A percentile compares a stretch with the other conserved stretches of the same genome.
These are phyloP conservation scores for Arxiozyma telluris DNA, from an alignment of 1,139 yeast genomes.

Conservation along the genomic window DNA sequence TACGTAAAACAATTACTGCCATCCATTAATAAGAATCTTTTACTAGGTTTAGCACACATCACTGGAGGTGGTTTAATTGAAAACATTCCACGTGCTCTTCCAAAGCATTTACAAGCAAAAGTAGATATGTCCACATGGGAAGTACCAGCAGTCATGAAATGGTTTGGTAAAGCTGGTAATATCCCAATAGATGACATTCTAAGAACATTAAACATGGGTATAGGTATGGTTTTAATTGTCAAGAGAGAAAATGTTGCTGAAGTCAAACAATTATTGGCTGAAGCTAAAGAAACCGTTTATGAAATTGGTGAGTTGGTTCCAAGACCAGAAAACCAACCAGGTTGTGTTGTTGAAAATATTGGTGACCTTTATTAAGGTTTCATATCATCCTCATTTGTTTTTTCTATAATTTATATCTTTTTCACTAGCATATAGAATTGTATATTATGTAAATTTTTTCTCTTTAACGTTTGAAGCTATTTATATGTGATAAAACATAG, in stretches of 20 bases:
- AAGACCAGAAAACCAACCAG: conserved; percentile 43
- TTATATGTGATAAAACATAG: no score
- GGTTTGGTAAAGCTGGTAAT: conserved; percentile 88
- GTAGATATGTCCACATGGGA: conserved; percentile 76
- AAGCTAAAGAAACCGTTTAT: conserved; percentile 68
- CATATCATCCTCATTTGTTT: background rate
- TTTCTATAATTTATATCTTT: background rate
- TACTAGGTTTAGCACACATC: conserved; percentile 89
- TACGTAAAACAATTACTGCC: conserved; percentile 87
- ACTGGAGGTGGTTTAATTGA: conserved; percentile 98
- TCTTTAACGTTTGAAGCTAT: background rate
- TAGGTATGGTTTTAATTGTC: conserved; percentile 93
- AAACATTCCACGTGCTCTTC: conserved; percentile 91
- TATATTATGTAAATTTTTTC: background rate
- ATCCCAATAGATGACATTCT: conserved; percentile 78
- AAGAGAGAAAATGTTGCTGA: conserved; percentile 50
- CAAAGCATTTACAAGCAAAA: conserved; percentile 66
- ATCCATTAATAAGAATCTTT: conserved; percentile 54
- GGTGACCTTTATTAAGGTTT: conserved; percentile 45
- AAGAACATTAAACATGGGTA: conserved; percentile 91
- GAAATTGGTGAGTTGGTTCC: conserved; percentile 66
- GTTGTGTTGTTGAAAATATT: conserved; percentile 60
- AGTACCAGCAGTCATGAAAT: conserved; percentile 80
- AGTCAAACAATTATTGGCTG: conserved; percentile 45
- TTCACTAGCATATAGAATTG: conserved; percentile 1